Base-by-base conservation (phyloP, 192 early-diverging fungal species). In the Linnemannia elongata region DNA sequence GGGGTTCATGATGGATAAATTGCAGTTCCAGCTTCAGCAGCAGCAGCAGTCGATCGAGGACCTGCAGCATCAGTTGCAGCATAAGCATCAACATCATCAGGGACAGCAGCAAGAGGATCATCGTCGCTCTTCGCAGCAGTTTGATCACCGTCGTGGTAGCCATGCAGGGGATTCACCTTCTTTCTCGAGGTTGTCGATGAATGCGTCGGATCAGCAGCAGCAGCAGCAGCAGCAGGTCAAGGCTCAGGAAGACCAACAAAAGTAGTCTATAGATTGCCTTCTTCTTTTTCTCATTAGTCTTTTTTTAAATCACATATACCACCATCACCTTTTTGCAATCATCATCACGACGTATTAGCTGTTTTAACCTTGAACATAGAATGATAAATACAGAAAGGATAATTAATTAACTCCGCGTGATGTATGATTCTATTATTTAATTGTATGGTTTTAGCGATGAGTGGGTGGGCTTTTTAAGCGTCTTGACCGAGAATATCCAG, bases 401-500 rank as follows among this genome's bases (percentile, higher is more conserved):
- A 17, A 52, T 52, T 52, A 52, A 52, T 52, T 52, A 52, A 18
- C 20, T 52, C 49, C 49, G 49, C 49, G 20, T 1, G 49, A 3
- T 22, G 49, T 12, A 1, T 45, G 44, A 15, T 13, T 22, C 49
- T 52, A 52, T 22, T 52, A 52, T 52, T 52, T 22, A 20, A 5
- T 22, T 52, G 49, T 52, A 20, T 22, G 12, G 18, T 52, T 20
- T 52, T 52, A 5, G 49, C 9, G n/a, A 66, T n/a, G 5, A 5
- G n/a, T 4, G 24, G 24, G 22, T 30, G 5, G 3, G 6, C 4
- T 1, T 69, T 27, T 87, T 68, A 88, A 8, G 82, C 84, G 4
- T 84, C 73, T 9, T 69, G 72, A 20, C 95, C 96, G 36, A 92
- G 13, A 69, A 96, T 82, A 71, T 95, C 93, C 47, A 97, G 85